These are phyloP conservation scores for Yamadazyma olivae DNA, from an alignment of 805 yeast species.

Conservation along the genomic window DNA sequence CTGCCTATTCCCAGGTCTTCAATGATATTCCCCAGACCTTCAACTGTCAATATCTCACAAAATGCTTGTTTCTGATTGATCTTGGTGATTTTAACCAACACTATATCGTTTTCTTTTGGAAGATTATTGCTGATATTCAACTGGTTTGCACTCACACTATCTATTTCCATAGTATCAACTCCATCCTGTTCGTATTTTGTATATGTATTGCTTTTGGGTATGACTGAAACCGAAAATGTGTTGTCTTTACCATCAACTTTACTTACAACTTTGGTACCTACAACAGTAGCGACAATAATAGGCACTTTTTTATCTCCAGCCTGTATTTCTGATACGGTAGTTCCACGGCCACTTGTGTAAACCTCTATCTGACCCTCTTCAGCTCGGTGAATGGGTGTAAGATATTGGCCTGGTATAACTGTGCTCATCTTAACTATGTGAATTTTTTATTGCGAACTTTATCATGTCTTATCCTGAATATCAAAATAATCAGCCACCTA, in stretches of 20 bases:
- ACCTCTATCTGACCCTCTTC: slow-evolving; percentile 29
- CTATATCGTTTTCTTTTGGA: slow-evolving; percentile 84
- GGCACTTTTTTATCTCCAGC: slow-evolving; percentile 34
- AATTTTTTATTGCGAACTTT: neutral
- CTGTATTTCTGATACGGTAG: slow-evolving; percentile 47
- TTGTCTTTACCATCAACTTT: slow-evolving; percentile 44
- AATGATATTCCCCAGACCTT: slow-evolving; percentile 54
- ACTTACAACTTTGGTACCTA: too few species aligned
- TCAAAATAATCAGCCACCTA: slow-evolving; percentile 46
- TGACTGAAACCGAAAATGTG: slow-evolving; percentile 10
- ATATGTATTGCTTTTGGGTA: slow-evolving; percentile 5
- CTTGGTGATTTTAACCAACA: slow-evolving; percentile 69
- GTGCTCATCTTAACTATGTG: neutral
- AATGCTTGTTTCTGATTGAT: slow-evolving; percentile 67
- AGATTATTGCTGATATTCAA: slow-evolving; percentile 42
- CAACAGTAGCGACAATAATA: slow-evolving; percentile 54
- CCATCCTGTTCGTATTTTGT: neutral
- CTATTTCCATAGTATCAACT: slow-evolving; percentile 7
- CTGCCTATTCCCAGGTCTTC: slow-evolving; percentile 68
- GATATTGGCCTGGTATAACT: slow-evolving; percentile 73
- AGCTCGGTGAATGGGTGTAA: slow-evolving; percentile 52
- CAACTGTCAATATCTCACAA: slow-evolving; percentile 71
- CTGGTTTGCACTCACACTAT: slow-evolving; percentile 1
- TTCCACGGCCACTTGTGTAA: slow-evolving; percentile 65
- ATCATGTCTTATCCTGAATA: slow-evolving; percentile 36